Evolutionary conservation across 345 rosid genomes (phyloP).

Genomic region (Salix exigua): DNA sequence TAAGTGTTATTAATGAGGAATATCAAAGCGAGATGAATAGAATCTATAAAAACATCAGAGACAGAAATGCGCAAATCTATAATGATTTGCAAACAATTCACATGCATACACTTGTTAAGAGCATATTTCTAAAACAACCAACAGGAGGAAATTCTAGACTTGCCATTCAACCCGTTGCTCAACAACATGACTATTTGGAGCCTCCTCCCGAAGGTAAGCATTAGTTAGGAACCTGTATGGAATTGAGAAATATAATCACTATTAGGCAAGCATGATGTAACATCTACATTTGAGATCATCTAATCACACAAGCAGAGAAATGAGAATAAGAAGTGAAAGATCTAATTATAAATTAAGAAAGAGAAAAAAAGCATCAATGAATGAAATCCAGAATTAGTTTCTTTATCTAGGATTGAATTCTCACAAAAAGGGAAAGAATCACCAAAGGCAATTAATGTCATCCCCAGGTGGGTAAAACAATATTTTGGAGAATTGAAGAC

Average conservation of each 20-base stretch:
- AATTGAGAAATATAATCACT: constrained; percentile 8
- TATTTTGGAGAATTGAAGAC: background rate
- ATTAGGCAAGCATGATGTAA: background rate
- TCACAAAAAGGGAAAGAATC: background rate
- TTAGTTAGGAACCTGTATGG: constrained; percentile 81
- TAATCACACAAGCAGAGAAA: background rate
- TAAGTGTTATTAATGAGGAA: background rate
- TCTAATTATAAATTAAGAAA: background rate
- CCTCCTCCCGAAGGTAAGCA: constrained; percentile 92
- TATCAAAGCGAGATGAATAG: background rate
- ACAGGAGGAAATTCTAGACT: constrained; percentile 31
- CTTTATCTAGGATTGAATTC: background rate
- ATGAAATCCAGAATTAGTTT: background rate
- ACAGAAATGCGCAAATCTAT: background rate
- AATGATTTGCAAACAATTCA: background rate
- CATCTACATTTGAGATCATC: background rate
- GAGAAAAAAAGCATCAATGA: background rate
- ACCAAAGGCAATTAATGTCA: background rate
- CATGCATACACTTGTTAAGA: background rate
- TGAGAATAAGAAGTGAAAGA: background rate
- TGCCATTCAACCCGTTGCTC: constrained; percentile 99
- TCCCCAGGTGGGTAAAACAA: background rate
- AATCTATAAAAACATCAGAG: background rate
- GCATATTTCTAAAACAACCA: constrained; percentile 4
- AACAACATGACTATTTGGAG: constrained; percentile 94